A percentile compares a stretch with the other conserved stretches of the same genome.
Evolutionary conservation across 179 eudicot genomes (phyloP).

Genomic region (Spinacia oleracea): DNA sequence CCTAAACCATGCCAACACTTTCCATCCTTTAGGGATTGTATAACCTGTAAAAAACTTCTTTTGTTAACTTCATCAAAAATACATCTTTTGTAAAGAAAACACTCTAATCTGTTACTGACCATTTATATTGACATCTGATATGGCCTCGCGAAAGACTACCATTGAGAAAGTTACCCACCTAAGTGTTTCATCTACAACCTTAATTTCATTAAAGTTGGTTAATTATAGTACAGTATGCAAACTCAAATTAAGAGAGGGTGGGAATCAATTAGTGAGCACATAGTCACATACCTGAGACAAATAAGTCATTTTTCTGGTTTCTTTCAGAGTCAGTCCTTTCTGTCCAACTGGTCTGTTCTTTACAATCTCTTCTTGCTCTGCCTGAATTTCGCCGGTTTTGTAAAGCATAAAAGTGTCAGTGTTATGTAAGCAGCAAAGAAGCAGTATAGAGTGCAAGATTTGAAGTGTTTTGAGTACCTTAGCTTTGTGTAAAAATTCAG

Average conservation of each 20-base stretch:
- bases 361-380: constrained; percentile 65
- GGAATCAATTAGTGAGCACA: background rate
- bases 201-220: constrained; percentile 1
- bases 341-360: constrained; percentile 60
- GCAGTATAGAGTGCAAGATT: background rate
- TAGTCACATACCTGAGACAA: constrained; percentile 55
- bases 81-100: background rate
- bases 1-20: constrained; percentile 73
- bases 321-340: constrained; percentile 64
- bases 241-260: background rate
- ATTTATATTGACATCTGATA: constrained; percentile 48
- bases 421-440: background rate
- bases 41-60: constrained; percentile 49
- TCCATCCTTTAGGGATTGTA: constrained; percentile 84
- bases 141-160: constrained; percentile 72
- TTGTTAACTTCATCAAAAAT: too few relatives aligned
- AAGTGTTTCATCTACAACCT: constrained; percentile 90
- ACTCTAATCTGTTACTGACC: constrained; percentile 38
- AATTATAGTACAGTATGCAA: background rate
- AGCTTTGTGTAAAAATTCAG: constrained; percentile 57
- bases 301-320: constrained; percentile 64
- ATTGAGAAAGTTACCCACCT: constrained; percentile 68
- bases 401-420: background rate
- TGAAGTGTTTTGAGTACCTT: constrained; percentile 46
- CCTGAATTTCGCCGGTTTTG: constrained; percentile 35